Evolutionary conservation across 108 stramenopile genomes (phyloP).

Genomic region (Skeletonema costatum): DNA sequence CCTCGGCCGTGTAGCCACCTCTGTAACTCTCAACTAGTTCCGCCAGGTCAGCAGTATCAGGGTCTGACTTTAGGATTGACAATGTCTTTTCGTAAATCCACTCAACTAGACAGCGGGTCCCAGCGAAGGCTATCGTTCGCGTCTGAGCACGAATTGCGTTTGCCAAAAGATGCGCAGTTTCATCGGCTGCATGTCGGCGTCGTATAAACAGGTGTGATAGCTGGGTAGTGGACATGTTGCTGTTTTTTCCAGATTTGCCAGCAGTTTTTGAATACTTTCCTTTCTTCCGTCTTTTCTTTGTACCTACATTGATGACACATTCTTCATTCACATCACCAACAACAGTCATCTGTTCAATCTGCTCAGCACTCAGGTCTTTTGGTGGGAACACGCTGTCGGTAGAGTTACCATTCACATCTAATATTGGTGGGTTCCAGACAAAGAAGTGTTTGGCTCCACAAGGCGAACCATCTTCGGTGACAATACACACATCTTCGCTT

Average conservation of each 20-base stretch:
- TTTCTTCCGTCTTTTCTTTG: slow-evolving; percentile 8
- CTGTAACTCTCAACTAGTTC: slow-evolving; percentile 88
- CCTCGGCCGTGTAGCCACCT: slow-evolving; percentile 90
- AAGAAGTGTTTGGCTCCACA: slow-evolving; percentile 81
- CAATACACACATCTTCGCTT: slow-evolving; percentile 49
- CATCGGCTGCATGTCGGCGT: slow-evolving; percentile 86
- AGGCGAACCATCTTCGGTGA: slow-evolving; percentile 81
- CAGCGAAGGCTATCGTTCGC: slow-evolving; percentile 94
- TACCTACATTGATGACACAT: slow-evolving; percentile 10
- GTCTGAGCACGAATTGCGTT: slow-evolving; percentile 75
- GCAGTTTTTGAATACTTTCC: not conserved
- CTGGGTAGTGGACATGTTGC: not conserved
- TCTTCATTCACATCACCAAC: slow-evolving; percentile 5
- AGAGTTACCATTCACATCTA: slow-evolving; percentile 47
- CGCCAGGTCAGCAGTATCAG: slow-evolving; percentile 48
- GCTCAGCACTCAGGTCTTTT: slow-evolving; percentile 4
- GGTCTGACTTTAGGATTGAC: slow-evolving; percentile 50
- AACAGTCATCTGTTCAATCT: not conserved
- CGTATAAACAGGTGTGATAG: slow-evolving; percentile 16
- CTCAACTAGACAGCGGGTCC: slow-evolving; percentile 92
- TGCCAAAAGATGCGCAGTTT: slow-evolving; percentile 91
- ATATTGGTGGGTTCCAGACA: slow-evolving; percentile 88
- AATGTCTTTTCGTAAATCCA: slow-evolving; percentile 80
- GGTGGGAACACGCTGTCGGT: slow-evolving; percentile 40
- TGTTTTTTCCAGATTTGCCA: not conserved